Conservation (phyloP, 805 yeast species). For the Sporopachydermia lactativora region DNA sequence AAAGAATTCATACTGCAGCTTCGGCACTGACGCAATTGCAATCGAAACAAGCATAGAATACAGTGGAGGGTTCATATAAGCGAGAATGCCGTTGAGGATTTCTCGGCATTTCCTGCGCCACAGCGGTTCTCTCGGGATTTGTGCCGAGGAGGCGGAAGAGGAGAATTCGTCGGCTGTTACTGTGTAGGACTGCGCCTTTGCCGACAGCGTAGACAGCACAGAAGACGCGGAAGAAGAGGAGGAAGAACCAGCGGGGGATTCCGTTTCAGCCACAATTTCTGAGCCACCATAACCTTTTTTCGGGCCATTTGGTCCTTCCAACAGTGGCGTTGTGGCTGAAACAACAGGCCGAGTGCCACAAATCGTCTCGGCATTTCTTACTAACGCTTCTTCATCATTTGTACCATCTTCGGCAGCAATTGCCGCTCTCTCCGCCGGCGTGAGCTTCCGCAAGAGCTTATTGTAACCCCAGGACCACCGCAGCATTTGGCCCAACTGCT, state of each 20-base stretch:
- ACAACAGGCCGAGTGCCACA: not conserved
- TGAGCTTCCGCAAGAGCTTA: slow-evolving; percentile 33
- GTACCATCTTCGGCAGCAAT: slow-evolving; percentile 5
- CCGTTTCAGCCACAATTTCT: not conserved
- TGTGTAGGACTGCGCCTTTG: not conserved
- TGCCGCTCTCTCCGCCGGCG: slow-evolving; percentile 15
- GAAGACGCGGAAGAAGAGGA: not conserved
- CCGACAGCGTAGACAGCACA: too few species aligned
- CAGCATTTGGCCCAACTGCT: slow-evolving; percentile 51
- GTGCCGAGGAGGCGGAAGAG: not conserved
- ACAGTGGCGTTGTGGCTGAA: not conserved
- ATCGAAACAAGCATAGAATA: slow-evolving; percentile 50
- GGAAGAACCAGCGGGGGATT: not conserved
- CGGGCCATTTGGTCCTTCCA: not conserved
- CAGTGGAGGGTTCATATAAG: slow-evolving; percentile 51
- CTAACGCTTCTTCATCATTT: not conserved
- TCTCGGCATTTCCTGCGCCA: not conserved
- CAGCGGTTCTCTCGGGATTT: not conserved
- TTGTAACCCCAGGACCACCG: slow-evolving; percentile 69
- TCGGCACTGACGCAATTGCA: slow-evolving; percentile 41
- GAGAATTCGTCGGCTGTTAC: not conserved
- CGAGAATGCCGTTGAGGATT: slow-evolving; percentile 10
- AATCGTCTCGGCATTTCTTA: slow-evolving; percentile 2
- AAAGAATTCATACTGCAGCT: slow-evolving; percentile 31
- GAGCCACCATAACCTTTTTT: not conserved